Evolutionary conservation across 495 filamentous ascomycete genomes (phyloP), one percentile per base, ranked within the genome.

Genomic region (Penicillium ochrochloron): DNA sequence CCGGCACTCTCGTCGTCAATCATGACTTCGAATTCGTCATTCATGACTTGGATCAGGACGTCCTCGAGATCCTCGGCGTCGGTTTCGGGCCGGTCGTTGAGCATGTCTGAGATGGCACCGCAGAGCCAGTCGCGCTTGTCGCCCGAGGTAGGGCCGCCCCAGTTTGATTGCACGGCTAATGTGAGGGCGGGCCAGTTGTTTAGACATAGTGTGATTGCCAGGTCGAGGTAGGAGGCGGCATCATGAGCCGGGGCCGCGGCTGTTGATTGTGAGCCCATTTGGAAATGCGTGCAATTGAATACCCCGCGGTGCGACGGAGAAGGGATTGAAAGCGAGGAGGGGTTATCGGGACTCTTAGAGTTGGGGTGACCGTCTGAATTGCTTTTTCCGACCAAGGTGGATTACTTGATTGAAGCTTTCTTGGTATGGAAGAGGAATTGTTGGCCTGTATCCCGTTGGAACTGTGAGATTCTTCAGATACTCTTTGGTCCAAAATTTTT

Each of bases 71-170:
- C 92, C 50, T 89, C 86, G n/a, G 84, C 81, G 66, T 97, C 91
- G 33, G 90, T 92, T 61, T 94, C 90, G 27, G 92, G 86, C 11
- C 88, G 75, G 29, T 86, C 83, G 0, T 76, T 73, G 56, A 97
- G 85, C 70, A 97, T 88, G 10, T 97, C 93, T 61, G 90, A 91
- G 68, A 97, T 84, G 17, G 89, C 88, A 70, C 93, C 93, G 55
- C 91, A 94, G 70, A 99, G 91, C 94, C 94, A 97, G 83, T 95
- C 95, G 61, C 93, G 90, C 79, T 98, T 98, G 77, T 94, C 92
- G 55, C 78, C 70, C 33, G 87, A 90, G 61, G 92, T 89, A n/a
- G 91, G 84, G 0, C 95, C 95, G 72, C 95, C 95, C 90, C 92
- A 97, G 72, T 87, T 81, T 70, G 90, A 91, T 69, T 88, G 84